These are phyloP conservation scores for Tetracladium maxilliforme DNA, from an alignment of 2,329 filamentous ascomycete species.

Conservation along the genomic window DNA sequence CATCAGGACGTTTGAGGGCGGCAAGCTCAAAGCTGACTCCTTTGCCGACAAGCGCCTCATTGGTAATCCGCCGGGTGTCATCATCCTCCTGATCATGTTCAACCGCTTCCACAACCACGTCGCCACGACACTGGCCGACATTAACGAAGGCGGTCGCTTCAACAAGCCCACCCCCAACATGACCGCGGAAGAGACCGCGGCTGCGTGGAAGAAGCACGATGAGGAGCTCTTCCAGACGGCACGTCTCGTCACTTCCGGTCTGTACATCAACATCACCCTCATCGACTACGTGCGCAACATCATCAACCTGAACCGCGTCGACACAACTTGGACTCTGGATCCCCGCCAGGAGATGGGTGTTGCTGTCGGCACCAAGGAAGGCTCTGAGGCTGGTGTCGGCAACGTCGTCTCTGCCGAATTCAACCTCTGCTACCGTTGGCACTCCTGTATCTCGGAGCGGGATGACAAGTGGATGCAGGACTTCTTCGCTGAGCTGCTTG, in stretches of 20 bases:
- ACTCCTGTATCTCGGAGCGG: constrained; percentile 57
- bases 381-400: constrained; percentile 57
- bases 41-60: constrained; percentile 56
- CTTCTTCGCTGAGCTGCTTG: constrained; percentile 46
- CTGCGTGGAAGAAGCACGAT: constrained; percentile 53
- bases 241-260: constrained; percentile 50
- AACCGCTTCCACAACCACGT: constrained; percentile 79
- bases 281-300: constrained; percentile 68
- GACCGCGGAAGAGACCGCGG: constrained; percentile 29
- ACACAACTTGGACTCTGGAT: constrained; percentile 64
- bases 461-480: constrained; percentile 74
- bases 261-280: constrained; percentile 65
- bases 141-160: constrained; percentile 74
- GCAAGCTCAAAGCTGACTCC: constrained; percentile 54
- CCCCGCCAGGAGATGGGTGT: constrained; percentile 55
- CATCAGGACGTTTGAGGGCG: constrained; percentile 48
- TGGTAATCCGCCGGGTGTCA: constrained; percentile 55
- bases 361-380: constrained; percentile 36
- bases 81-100: constrained; percentile 60
- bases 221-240: constrained; percentile 68
- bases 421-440: constrained; percentile 78
- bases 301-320: constrained; percentile 12
- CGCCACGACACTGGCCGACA: constrained; percentile 58
- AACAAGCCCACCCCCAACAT: constrained; percentile 39
- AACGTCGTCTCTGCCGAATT: constrained; percentile 79